Evolutionary conservation across 2,329 filamentous ascomycete genomes (phyloP), one percentile per base, ranked within the genome.

Genomic region (Curvularia sp.): DNA sequence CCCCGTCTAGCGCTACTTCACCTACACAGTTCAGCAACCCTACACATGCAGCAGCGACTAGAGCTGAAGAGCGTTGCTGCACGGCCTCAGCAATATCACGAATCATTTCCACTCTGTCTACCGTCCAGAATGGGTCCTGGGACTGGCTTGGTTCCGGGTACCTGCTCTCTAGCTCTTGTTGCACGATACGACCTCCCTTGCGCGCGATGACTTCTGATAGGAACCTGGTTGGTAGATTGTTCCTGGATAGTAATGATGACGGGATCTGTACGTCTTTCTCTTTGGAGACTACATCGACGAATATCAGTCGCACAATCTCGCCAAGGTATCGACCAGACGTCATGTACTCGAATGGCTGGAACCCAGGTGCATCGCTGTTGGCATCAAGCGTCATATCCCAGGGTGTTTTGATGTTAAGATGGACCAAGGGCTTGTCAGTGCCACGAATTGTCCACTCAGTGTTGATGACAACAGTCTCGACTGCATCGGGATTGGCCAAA

Each of bases 321-420:
- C 90, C 90, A 3, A 93, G 82, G 71, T 93, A 93, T 39, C 90
- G 83, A 2, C 90, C 90, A 2, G 90, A 86, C 0, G 90, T 93
- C 89, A 94, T 92, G 77, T 93, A 94, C 72, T 95, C 91, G 19
- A 94, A 84, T 0, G 91, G 90, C 64, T 94, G 91, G 67, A 94
- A 93, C 0, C 91, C 90, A 0, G 91, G 89, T 6, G 80, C 81
- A 66, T 91, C 88, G 66, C 88, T 89, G 45, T 87, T 84, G 4
- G 77, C 77, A 66, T 93, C 90, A 5, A 95, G 81, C 57, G 83
- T 78, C 9, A 80, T 77, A 68, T 95, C 91, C 91, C 91, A 94
- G 34, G 78, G 79, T 9, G 85, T 93, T 50, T 91, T 85, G 47
- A 93, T 82, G 1, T 81, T 80, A 19, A 88, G 78, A 23, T 87